phyloP scores from a whole-genome alignment of 805 yeast species.

The Yarrowia sp. region DNA sequence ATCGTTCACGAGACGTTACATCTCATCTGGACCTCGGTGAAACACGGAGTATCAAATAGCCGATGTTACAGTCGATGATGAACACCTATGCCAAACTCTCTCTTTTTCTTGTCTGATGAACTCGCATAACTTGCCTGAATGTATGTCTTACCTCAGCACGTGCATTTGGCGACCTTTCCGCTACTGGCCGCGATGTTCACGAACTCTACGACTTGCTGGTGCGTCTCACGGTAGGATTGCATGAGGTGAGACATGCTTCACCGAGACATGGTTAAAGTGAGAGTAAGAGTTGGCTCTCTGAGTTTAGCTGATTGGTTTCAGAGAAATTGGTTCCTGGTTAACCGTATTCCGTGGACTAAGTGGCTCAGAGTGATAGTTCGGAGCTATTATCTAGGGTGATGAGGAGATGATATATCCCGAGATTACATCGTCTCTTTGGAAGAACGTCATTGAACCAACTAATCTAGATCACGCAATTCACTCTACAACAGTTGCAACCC shows the following conservation, averaged over 20 bases:
- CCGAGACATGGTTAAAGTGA: conserved; percentile 1
- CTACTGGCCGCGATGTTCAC: background rate
- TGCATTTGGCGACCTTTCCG: conserved; percentile 2
- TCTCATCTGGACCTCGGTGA: too few relatives aligned
- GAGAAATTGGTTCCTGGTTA: conserved; percentile 4
- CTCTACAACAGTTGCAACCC: too few relatives aligned
- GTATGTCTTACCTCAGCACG: background rate
- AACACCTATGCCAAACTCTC: background rate
- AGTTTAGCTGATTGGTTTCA: background rate
- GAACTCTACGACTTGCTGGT: conserved; percentile 1
- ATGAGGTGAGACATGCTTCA: background rate
- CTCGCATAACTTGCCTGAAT: background rate
- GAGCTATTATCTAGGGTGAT: too few relatives aligned
- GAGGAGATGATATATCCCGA: too few relatives aligned
- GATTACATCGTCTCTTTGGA: too few relatives aligned
- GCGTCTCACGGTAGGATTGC: background rate
- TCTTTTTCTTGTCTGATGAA: background rate
- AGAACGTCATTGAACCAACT: too few relatives aligned
- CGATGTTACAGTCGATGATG: background rate
- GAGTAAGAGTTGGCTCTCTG: background rate
- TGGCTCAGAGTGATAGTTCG: too few relatives aligned
- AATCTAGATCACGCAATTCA: too few relatives aligned
- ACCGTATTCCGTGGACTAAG: too few relatives aligned
- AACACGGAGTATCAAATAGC: too few relatives aligned
- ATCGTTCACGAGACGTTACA: background rate